Base-by-base conservation (phyloP, 768 basidiomycete species). In the Agaricus subrufescens region DNA sequence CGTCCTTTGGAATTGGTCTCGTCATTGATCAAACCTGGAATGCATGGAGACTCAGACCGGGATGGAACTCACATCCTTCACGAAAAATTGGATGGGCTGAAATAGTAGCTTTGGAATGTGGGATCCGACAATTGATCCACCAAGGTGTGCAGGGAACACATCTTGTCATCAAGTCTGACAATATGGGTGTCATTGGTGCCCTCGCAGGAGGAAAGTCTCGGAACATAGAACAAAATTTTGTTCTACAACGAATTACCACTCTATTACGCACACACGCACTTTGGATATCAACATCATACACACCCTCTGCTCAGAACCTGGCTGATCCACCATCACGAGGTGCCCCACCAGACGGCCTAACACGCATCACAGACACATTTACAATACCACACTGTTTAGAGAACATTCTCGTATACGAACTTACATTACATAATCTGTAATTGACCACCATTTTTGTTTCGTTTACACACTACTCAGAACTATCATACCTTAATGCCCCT, bases 1-100 rank as follows among this genome's bases (percentile, higher is more conserved):
- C 73, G 0, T 63, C 60, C 0, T 76, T 69, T 69, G 76, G 76
- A 9, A 70, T 78, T 34, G 75, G 77, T 1, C 31, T 76, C 3
- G 30, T 70, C 4, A 44, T 68, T 6, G 60, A 59, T 1, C 50
- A 47, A 1, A 25, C 37, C 1, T 78, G 73, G 73, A 66, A 60
- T 11, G 66, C 69, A 0, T 74, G 64, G 62, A 43, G 39, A 11
- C 61, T 69, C 0, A 5, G 3, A 1, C 37, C 42, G 0, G 56
- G 44, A 4, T 68, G 64, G 66, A 52, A 62, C 23, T 44, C 38
- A 4, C n/a, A 34, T 5, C 48, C 46, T 0, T 56, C 54, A n/a
- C 53, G 65, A 0, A 52, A 66, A 30, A 68, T 69, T 8, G 60
- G 66, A 1, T 68, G 67, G 70, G 63, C 61, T 9, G 67, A 68